These are phyloP conservation scores for Podila clonocystis DNA, from an alignment of 192 early-diverging fungal genomes.

Conservation along the genomic window DNA sequence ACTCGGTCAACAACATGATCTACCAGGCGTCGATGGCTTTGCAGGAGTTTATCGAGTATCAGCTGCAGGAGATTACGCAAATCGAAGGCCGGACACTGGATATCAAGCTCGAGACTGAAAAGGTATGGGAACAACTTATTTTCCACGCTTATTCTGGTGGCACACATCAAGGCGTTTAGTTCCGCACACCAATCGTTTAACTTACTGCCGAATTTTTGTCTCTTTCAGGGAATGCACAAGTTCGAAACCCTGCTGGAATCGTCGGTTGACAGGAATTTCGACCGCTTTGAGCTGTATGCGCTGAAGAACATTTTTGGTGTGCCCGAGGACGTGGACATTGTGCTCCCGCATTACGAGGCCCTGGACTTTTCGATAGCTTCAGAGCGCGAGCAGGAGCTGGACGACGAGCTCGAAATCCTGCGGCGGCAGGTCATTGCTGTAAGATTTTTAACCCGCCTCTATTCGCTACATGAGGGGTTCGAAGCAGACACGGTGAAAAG, in stretches of 20 bases:
- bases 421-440: slow-evolving; percentile 55
- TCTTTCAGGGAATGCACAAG: slow-evolving; percentile 70
- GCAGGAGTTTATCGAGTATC: slow-evolving; percentile 71
- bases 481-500: too few relatives aligned
- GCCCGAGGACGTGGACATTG: slow-evolving; percentile 62
- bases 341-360: slow-evolving; percentile 65
- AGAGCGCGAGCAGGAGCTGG: slow-evolving; percentile 46
- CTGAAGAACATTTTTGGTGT: slow-evolving; percentile 80
- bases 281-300: slow-evolving; percentile 82
- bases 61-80: slow-evolving; percentile 50
- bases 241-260: slow-evolving; percentile 82
- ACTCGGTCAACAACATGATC: slow-evolving; percentile 77
- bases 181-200: too few relatives aligned
- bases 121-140: too few relatives aligned
- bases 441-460: too few relatives aligned
- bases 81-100: slow-evolving; percentile 4
- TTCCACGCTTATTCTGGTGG: too few relatives aligned
- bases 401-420: slow-evolving; percentile 51
- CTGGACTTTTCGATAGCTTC: slow-evolving; percentile 39
- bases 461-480: too few relatives aligned
- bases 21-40: slow-evolving; percentile 76
- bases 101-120: slow-evolving; percentile 16
- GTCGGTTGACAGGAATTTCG: slow-evolving; percentile 84
- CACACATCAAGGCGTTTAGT: too few relatives aligned
- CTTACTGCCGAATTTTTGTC: too few relatives aligned